Conservation (phyloP, 2,329 filamentous ascomycete genomes). For the Hypoxylon sp. region DNA sequence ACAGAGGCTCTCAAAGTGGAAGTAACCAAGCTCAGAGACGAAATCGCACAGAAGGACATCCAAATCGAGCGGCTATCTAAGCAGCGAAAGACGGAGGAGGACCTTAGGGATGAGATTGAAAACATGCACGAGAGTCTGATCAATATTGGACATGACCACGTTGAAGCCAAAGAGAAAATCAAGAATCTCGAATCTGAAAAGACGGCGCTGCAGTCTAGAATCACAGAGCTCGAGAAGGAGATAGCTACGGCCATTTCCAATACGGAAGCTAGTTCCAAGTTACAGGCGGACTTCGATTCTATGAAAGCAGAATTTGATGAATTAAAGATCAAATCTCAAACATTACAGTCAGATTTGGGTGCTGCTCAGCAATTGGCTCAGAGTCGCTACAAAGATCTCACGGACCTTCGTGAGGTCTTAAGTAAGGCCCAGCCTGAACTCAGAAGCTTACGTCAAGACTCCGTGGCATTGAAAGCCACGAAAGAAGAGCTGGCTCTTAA, state of each 20-base stretch:
- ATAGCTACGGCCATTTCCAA: conserved; percentile 59
- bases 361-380: conserved; percentile 90
- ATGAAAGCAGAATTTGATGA: conserved; percentile 71
- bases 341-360: conserved; percentile 83
- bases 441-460: conserved; percentile 81
- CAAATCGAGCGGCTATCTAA: conserved; percentile 78
- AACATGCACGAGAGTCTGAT: conserved; percentile 83
- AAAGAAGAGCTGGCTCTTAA: conserved; percentile 78
- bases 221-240: conserved; percentile 78
- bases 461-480: conserved; percentile 76
- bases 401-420: conserved; percentile 81
- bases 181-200: conserved; percentile 80
- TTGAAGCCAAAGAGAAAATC: conserved; percentile 82
- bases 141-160: conserved; percentile 83
- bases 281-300: conserved; percentile 71
- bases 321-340: conserved; percentile 75
- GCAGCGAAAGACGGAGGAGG: conserved; percentile 80
- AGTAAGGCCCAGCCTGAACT: conserved; percentile 90
- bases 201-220: conserved; percentile 70
- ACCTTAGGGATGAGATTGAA: conserved; percentile 87
- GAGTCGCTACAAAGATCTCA: conserved; percentile 87
- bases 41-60: conserved; percentile 74
- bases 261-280: conserved; percentile 62
- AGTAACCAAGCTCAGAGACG: conserved; percentile 63
- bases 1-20: conserved; percentile 61